Conservation (phyloP, 257 asterid genomes). For the Fraxinus quadrangulata region DNA sequence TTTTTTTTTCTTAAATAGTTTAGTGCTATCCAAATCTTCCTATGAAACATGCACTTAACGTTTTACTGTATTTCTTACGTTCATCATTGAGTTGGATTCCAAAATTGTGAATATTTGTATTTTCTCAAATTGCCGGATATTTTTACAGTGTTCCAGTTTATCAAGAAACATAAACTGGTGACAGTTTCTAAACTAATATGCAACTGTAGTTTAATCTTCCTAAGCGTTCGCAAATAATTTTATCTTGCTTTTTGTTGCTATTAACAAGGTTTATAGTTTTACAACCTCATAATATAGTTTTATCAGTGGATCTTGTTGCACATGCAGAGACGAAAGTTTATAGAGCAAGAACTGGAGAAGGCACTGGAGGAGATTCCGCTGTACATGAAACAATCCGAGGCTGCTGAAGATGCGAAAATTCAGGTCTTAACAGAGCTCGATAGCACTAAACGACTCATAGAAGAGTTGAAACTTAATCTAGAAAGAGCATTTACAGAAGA, state of each 20-base stretch:
- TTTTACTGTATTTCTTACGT: too few species aligned
- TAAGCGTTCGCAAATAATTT: too few species aligned
- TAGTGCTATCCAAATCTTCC: neutral
- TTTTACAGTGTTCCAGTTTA: neutral
- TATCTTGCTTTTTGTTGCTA: neutral
- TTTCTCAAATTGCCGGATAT: neutral
- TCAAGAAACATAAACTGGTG: neutral
- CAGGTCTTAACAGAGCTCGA: constrained; percentile 73
- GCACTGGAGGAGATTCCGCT: constrained; percentile 78
- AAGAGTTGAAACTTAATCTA: constrained; percentile 85
- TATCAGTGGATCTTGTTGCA: constrained; percentile 8
- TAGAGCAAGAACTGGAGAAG: constrained; percentile 82
- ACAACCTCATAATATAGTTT: neutral
- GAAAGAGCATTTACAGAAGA: constrained; percentile 92
- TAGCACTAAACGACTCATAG: constrained; percentile 73
- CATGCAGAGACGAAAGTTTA: constrained; percentile 73
- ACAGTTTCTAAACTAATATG: too few species aligned
- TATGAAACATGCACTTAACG: neutral
- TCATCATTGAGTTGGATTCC: too few species aligned
- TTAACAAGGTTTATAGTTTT: neutral
- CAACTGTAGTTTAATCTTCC: too few species aligned
- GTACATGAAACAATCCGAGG: constrained; percentile 62
- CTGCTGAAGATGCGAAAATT: constrained; percentile 72
- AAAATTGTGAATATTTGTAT: too few species aligned
- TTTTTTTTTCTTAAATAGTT: neutral